Conservation (phyloP, 2,329 filamentous ascomycete genomes). For the Hirsutella rhossiliensis region DNA sequence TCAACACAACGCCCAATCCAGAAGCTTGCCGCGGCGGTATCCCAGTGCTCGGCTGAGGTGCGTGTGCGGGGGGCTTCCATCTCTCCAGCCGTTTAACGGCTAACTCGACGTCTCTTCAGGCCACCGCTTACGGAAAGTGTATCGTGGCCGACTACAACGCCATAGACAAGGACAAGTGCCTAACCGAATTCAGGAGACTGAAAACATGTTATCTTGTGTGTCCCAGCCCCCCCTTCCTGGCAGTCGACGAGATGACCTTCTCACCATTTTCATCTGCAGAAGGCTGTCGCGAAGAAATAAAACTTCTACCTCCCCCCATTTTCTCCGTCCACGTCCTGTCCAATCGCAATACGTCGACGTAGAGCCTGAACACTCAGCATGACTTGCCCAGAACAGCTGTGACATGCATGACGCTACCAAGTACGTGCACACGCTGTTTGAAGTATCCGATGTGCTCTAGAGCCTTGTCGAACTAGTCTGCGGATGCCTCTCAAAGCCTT, state of each 20-base stretch:
- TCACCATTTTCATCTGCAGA: neutral
- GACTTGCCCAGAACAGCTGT: neutral
- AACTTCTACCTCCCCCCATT: neutral
- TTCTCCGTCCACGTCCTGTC: neutral
- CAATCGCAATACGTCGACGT: neutral
- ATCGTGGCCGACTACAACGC: conserved; percentile 83
- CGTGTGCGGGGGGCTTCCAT: conserved; percentile 4
- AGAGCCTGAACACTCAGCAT: neutral
- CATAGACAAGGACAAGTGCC: conserved; percentile 83
- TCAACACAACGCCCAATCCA: conserved; percentile 34
- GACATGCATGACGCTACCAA: neutral
- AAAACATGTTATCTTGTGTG: conserved; percentile 82
- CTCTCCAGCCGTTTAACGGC: neutral
- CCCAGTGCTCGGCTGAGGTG: conserved; percentile 45
- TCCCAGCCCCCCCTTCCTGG: neutral
- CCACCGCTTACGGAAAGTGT: conserved; percentile 80
- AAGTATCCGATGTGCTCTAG: neutral
- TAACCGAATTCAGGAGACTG: conserved; percentile 68
- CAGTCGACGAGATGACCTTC: neutral
- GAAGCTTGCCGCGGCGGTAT: conserved; percentile 40
- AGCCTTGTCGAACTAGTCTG: neutral
- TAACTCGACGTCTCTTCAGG: conserved; percentile 34
- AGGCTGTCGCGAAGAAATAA: neutral
- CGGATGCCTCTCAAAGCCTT: conserved; percentile 43
- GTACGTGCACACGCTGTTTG: neutral